Evolutionary conservation across 805 yeast species (phyloP).

Genomic region (Saturnispora galanensis): DNA sequence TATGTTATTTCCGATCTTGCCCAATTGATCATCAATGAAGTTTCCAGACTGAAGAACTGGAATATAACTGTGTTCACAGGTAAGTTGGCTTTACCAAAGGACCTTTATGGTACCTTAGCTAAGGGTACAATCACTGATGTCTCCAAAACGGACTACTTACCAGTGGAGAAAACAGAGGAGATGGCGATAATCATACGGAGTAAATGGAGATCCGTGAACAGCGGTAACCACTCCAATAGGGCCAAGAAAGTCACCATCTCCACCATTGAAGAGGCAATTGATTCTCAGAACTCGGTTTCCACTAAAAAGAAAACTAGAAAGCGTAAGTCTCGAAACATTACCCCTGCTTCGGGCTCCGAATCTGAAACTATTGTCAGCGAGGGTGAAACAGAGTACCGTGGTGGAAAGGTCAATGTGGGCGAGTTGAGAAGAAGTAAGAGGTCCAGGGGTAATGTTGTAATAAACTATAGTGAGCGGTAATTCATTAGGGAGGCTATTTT

Average conservation of each 20-base stretch:
- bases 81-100: constrained; percentile 58
- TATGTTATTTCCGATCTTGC: constrained; percentile 67
- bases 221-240: neutral
- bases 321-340: neutral
- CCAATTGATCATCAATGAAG: constrained; percentile 52
- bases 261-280: neutral
- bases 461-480: too few relatives aligned
- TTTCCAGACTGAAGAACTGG: constrained; percentile 56
- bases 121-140: constrained; percentile 39
- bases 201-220: constrained; percentile 10
- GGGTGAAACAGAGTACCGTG: neutral
- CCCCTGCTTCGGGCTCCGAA: neutral
- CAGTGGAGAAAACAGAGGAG: constrained; percentile 24
- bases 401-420: neutral
- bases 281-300: neutral
- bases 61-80: constrained; percentile 75
- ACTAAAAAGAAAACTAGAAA: neutral
- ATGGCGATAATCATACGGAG: constrained; percentile 7
- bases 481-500: too few relatives aligned
- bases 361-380: constrained; percentile 6
- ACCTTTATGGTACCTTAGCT: constrained; percentile 43
- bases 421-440: neutral
- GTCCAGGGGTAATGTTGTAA: neutral
- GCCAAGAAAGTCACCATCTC: neutral
- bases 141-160: constrained; percentile 52